These are phyloP conservation scores for Lactarius hengduanensis DNA, from an alignment of 768 basidiomycete species.

Conservation along the genomic window DNA sequence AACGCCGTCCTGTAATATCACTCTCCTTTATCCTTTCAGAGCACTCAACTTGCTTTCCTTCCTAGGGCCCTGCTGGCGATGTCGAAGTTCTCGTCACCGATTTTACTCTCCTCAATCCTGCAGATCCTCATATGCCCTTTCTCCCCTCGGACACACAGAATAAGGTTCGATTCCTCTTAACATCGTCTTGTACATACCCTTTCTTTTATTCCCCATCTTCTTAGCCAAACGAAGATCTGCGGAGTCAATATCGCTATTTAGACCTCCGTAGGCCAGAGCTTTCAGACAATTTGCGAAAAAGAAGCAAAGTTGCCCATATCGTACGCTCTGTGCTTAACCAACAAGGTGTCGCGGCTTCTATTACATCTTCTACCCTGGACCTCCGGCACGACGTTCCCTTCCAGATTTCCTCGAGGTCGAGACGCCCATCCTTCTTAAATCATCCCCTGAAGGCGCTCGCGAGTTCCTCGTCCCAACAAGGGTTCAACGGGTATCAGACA, in stretches of 20 bases:
- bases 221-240: constrained; percentile 83
- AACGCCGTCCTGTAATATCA: constrained; percentile 52
- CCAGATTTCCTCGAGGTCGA: constrained; percentile 91
- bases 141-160: constrained; percentile 73
- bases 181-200: neutral
- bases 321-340: constrained; percentile 72
- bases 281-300: constrained; percentile 74
- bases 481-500: constrained; percentile 4
- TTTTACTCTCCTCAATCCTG: constrained; percentile 78
- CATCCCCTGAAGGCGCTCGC: constrained; percentile 91
- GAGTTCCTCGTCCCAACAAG: constrained; percentile 49
- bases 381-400: constrained; percentile 24
- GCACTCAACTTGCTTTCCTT: constrained; percentile 10
- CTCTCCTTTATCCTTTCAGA: constrained; percentile 8
- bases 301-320: constrained; percentile 79
- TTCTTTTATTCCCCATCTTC: constrained; percentile 14
- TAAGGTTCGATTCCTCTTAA: constrained; percentile 51
- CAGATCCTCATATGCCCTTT: constrained; percentile 72
- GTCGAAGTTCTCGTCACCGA: constrained; percentile 76
- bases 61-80: constrained; percentile 62
- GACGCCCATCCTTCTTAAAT: constrained; percentile 86
- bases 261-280: constrained; percentile 79
- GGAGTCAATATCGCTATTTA: constrained; percentile 82
- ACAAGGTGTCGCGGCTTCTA: constrained; percentile 50
- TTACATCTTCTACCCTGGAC: constrained; percentile 24